Conservation (phyloP, 2,329 filamentous ascomycete species). For the Paramyrothecium roridum region DNA sequence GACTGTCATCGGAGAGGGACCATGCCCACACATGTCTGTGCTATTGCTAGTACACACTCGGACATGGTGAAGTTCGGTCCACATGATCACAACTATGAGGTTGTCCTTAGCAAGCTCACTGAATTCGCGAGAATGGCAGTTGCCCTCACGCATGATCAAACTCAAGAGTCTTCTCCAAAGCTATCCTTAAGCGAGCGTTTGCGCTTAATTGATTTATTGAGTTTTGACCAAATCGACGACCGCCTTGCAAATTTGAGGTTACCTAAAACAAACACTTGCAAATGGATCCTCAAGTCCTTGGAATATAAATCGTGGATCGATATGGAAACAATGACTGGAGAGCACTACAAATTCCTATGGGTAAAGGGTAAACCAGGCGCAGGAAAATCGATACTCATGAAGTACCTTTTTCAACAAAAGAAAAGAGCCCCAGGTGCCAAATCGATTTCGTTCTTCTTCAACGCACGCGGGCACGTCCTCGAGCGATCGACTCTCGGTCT, state of each 20-base stretch:
- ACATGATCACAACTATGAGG: slow-evolving; percentile 11
- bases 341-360: slow-evolving; percentile 37
- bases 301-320: slow-evolving; percentile 10
- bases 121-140: not conserved
- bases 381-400: slow-evolving; percentile 46
- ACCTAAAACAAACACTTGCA: slow-evolving; percentile 11
- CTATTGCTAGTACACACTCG: slow-evolving; percentile 11
- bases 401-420: slow-evolving; percentile 22
- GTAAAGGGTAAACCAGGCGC: slow-evolving; percentile 42
- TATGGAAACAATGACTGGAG: not conserved
- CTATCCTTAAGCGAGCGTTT: not conserved
- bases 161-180: not conserved
- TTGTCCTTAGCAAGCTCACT: not conserved
- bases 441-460: slow-evolving; percentile 49
- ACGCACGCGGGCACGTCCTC: slow-evolving; percentile 38
- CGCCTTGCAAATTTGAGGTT: slow-evolving; percentile 5
- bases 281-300: slow-evolving; percentile 7
- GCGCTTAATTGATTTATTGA: slow-evolving; percentile 4
- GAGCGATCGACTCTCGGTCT: slow-evolving; percentile 45
- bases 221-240: slow-evolving; percentile 10
- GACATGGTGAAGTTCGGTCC: slow-evolving; percentile 16
- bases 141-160: not conserved
- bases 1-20: slow-evolving; percentile 12
- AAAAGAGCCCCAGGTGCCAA: no score
- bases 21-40: slow-evolving; percentile 12